Percentiles rank a stretch among this genome's conserved stretches.
phyloP scores from a whole-genome alignment of 257 asterid genomes.

The Mitragyna speciosa region DNA sequence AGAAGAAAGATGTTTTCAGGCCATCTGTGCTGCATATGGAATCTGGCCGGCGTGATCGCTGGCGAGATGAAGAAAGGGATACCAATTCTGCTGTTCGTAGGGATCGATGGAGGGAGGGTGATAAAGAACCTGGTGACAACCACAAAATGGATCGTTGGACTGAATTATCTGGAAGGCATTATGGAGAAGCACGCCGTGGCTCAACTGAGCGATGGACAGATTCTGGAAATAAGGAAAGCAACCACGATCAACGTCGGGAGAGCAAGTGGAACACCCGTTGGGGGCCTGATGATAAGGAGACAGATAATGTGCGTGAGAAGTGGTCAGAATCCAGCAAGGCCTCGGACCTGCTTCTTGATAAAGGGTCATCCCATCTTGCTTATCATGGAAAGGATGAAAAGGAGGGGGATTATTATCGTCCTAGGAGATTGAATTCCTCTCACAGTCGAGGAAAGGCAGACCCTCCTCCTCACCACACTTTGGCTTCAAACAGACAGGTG shows the following conservation, averaged over 20 bases:
- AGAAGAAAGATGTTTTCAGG: slow-evolving; percentile 88
- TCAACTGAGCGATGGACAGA: slow-evolving; percentile 75
- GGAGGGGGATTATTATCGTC: slow-evolving; percentile 76
- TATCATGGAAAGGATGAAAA: slow-evolving; percentile 73
- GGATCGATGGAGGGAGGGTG: slow-evolving; percentile 96
- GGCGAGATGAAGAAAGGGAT: slow-evolving; percentile 99
- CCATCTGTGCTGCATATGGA: slow-evolving; percentile 87
- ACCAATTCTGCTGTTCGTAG: slow-evolving; percentile 65
- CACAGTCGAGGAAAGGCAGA: slow-evolving; percentile 78
- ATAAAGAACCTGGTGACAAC: slow-evolving; percentile 56
- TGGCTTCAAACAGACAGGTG: slow-evolving; percentile 53
- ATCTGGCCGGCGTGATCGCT: slow-evolving; percentile 75
- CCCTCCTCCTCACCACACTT: slow-evolving; percentile 50
- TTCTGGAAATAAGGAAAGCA: slow-evolving; percentile 64
- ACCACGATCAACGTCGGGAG: slow-evolving; percentile 82
- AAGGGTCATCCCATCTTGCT: slow-evolving; percentile 46
- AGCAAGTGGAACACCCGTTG: slow-evolving; percentile 94
- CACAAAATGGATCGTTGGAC: slow-evolving; percentile 72
- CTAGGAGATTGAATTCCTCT: slow-evolving; percentile 74
- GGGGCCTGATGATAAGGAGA: slow-evolving; percentile 82
- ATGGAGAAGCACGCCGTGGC: slow-evolving; percentile 73
- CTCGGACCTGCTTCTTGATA: slow-evolving; percentile 53
- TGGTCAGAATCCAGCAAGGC: slow-evolving; percentile 68
- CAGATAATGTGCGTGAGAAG: slow-evolving; percentile 57
- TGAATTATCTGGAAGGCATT: slow-evolving; percentile 67